These are phyloP conservation scores for Thielaviopsis punctulata DNA, from an alignment of 2,329 filamentous ascomycete species.

Conservation along the genomic window DNA sequence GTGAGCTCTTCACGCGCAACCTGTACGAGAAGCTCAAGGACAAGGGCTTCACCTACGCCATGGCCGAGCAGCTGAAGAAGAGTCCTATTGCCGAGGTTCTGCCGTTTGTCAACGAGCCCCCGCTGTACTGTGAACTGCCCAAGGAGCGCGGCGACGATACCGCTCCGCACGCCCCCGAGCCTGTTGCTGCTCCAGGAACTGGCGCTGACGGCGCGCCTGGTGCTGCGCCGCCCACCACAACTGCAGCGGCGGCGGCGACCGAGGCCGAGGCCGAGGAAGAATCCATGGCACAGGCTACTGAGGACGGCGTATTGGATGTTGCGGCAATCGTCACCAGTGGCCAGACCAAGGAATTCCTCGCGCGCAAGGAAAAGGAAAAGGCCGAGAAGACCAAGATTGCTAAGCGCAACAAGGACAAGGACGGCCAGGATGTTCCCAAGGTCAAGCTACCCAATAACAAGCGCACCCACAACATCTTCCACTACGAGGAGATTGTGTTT, in stretches of 20 bases:
- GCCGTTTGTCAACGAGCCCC: slow-evolving; percentile 31
- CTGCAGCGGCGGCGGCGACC: slow-evolving; percentile 17
- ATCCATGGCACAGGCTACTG: slow-evolving; percentile 27
- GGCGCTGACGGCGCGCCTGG: slow-evolving; percentile 18
- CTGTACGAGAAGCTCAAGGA: slow-evolving; percentile 48
- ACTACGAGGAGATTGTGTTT: slow-evolving; percentile 51
- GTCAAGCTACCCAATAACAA: slow-evolving; percentile 56
- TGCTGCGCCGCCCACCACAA: slow-evolving; percentile 15
- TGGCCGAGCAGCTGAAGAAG: slow-evolving; percentile 55
- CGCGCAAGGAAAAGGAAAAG: slow-evolving; percentile 70
- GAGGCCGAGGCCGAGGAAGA: slow-evolving; percentile 22
- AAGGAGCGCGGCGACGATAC: slow-evolving; percentile 19
- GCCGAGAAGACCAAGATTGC: slow-evolving; percentile 43
- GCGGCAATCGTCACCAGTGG: slow-evolving; percentile 72
- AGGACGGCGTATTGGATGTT: slow-evolving; percentile 66
- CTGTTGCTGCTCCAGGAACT: slow-evolving; percentile 8
- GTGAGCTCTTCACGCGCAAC: slow-evolving; percentile 67
- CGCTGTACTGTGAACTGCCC: slow-evolving; percentile 31
- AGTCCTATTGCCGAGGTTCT: slow-evolving; percentile 50
- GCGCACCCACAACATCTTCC: slow-evolving; percentile 49
- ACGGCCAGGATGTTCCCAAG: slow-evolving; percentile 37
- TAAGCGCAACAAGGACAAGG: slow-evolving; percentile 43
- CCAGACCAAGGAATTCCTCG: slow-evolving; percentile 66
- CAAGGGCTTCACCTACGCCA: slow-evolving; percentile 44
- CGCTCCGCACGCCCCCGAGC: slow-evolving; percentile 15